These are phyloP conservation scores for Boletales sp. DNA, from an alignment of 768 basidiomycete genomes.

Conservation along the genomic window DNA sequence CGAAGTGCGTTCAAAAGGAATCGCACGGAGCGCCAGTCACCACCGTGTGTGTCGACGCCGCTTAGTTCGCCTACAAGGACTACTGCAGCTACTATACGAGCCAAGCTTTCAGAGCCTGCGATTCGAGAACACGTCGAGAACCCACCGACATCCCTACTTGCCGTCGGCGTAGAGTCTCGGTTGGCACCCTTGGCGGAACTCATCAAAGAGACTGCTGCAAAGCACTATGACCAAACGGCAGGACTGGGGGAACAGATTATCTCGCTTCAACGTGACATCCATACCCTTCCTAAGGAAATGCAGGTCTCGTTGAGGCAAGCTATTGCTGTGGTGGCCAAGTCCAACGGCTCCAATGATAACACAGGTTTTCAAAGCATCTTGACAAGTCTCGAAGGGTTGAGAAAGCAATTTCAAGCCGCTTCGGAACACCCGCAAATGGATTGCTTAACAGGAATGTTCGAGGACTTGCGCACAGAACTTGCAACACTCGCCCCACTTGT, in stretches of 20 bases:
- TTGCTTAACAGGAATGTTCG: conserved; percentile 32
- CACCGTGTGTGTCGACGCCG: conserved; percentile 2
- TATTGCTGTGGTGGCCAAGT: conserved; percentile 2
- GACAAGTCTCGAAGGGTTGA: conserved; percentile 17
- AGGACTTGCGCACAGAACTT: conserved; percentile 39
- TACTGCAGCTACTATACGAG: conserved; percentile 4
- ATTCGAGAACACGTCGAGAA: conserved; percentile 17
- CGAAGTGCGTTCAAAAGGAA: conserved; percentile 24
- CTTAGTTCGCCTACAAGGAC: conserved; percentile 10
- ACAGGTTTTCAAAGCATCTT: conserved; percentile 7
- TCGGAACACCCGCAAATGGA: conserved; percentile 13
- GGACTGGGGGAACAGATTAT: conserved; percentile 32
- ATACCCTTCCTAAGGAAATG: conserved; percentile 27
- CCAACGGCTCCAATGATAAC: neutral
- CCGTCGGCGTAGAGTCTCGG: conserved; percentile 11
- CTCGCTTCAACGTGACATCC: conserved; percentile 30
- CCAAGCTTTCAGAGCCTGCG: conserved; percentile 19
- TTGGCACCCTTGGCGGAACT: conserved; percentile 30
- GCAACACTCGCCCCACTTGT: conserved; percentile 36
- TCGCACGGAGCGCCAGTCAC: neutral
- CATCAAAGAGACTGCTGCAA: conserved; percentile 33
- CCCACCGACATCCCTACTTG: conserved; percentile 8
- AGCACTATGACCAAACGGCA: conserved; percentile 34
- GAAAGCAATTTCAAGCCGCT: conserved; percentile 7
- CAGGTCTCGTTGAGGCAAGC: conserved; percentile 11